Conservation (phyloP, 2,329 filamentous ascomycete genomes). For the Pestalotiopsis sp. region DNA sequence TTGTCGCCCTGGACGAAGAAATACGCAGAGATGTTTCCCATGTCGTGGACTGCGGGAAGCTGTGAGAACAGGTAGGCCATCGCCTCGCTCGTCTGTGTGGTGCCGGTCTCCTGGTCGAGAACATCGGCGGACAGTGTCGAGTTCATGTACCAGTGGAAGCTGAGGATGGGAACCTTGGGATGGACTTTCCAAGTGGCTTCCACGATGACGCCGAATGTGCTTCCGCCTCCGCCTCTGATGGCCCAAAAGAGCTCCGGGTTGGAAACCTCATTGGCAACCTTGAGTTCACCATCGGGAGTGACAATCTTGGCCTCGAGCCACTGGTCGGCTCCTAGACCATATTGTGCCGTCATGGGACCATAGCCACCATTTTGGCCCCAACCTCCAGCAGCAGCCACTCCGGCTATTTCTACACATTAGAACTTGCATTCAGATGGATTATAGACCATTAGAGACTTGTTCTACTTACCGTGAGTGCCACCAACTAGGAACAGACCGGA, state of each 20-base stretch:
- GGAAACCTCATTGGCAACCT: background rate
- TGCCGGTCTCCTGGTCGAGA: background rate
- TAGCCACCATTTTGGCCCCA: background rate
- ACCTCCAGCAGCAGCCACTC: background rate
- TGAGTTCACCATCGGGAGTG: background rate
- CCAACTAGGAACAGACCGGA: background rate
- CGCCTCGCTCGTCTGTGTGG: background rate
- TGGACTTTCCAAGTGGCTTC: background rate
- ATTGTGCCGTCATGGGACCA: background rate
- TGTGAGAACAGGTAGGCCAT: background rate
- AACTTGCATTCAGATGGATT: background rate
- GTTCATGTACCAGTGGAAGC: constrained; percentile 1
- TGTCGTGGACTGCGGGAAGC: background rate
- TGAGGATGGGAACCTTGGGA: background rate
- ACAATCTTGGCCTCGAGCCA: background rate
- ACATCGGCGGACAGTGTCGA: background rate
- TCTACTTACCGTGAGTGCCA: background rate
- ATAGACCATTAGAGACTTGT: too few relatives aligned
- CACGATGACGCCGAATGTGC: background rate
- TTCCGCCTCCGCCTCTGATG: background rate
- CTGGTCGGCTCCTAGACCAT: background rate
- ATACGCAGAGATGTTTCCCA: background rate
- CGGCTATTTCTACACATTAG: background rate
- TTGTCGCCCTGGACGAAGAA: background rate
- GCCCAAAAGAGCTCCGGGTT: constrained; percentile 5